Evolutionary conservation across 306 rosid genomes (phyloP).

Genomic region (Vigna unguiculata): DNA sequence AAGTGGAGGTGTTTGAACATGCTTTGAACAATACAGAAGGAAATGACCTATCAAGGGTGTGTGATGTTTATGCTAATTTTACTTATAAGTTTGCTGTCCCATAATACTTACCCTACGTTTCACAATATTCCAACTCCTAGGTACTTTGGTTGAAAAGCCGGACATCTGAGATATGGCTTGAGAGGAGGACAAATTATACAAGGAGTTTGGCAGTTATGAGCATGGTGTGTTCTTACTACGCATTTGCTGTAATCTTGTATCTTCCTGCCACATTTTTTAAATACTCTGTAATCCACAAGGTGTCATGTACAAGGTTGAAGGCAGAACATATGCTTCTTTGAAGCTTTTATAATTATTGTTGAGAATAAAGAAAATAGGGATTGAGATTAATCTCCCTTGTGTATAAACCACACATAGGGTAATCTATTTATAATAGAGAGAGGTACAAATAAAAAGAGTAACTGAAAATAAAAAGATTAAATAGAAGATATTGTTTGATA

Average conservation of each 20-base stretch:
- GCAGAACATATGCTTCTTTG: constrained; percentile 1
- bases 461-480: too few species aligned
- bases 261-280: constrained; percentile 18
- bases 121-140: constrained; percentile 52
- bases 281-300: not conserved
- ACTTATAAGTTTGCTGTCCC: constrained; percentile 32
- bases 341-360: not conserved
- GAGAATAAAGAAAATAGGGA: too few species aligned
- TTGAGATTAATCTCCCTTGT: too few species aligned
- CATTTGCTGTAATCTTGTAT: constrained; percentile 31
- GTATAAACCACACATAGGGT: too few species aligned
- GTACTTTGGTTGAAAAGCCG: constrained; percentile 99
- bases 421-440: too few species aligned
- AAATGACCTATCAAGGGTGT: constrained; percentile 86
- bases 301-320: not conserved
- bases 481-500: too few species aligned
- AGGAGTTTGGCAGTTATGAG: constrained; percentile 99
- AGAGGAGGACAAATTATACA: constrained; percentile 97
- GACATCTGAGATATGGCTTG: constrained; percentile 96
- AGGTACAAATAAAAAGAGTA: too few species aligned
- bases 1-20: constrained; percentile 96
- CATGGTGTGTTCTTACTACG: constrained; percentile 68
- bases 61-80: constrained; percentile 18
- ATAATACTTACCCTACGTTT: constrained; percentile 42
- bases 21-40: constrained; percentile 95